Evolutionary conservation across 495 filamentous ascomycete species (phyloP), one percentile per base, ranked within the genome.

Genomic region (Platismatia glauca): DNA sequence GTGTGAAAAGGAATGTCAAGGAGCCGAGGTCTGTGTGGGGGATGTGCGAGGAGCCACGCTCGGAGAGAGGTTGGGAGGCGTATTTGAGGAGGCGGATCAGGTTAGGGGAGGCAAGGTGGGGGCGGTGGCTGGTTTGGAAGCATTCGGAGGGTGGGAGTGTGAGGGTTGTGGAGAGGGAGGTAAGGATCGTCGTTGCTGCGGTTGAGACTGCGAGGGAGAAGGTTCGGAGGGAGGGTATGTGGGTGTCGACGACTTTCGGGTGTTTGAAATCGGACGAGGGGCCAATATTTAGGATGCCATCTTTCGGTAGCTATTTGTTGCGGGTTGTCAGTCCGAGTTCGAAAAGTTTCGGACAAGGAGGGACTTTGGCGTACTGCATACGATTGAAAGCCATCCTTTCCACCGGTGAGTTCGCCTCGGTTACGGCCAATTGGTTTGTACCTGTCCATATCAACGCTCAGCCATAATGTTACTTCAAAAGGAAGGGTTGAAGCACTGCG

Each of bases 11-110:
- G 31, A 83, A 69, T 11, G 82, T 84, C 60, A 84, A 72, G 41
- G 77, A 78, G 70, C 78, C 77, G 69, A 83, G 78, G 73, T 85
- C 82, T 55, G 82, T 85, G 73, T 85, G 81, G 72, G 79, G 80
- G 68, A 81, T 73, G 67, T 81, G 79, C 4, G 56, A 41, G 41
- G 46, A 33, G 29, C 62, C 55, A 13, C 39, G 20, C 57, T 60
- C 62, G 22, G 38, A 50, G 27, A 44, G 20, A 22, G 41, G 57
- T 15, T 77, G 72, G 53, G 73, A 70, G 48, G 73, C 75, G 70
- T 77, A 79, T 72, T 77, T 77, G 73, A 79, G 76, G 72, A 78
- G 75, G 68, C 75, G 73, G n/a, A 78, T 57, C 7, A 75, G 76
- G 64, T 71, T 77, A 53, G 78, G 78, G 33, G 77, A 79, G 9